Conservation (phyloP, 352 stramenopile genomes). For the Elongisporangium undulatum region DNA sequence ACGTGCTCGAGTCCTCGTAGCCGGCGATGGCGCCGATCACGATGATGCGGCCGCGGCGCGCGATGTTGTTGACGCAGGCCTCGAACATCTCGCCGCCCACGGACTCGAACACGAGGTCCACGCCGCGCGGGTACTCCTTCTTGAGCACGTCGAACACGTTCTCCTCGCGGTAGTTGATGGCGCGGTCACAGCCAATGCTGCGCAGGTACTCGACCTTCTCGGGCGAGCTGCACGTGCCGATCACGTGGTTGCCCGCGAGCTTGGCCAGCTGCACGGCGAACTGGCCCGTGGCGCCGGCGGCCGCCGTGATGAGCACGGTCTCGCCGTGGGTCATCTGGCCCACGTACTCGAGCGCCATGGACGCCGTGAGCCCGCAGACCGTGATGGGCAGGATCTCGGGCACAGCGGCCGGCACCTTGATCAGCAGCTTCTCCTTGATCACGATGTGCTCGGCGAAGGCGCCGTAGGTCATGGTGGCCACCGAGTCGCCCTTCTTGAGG, state of each 20-base stretch:
- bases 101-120: conserved; percentile 45
- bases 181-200: conserved; percentile 45
- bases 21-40: conserved; percentile 38
- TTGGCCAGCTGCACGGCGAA: conserved; percentile 75
- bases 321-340: conserved; percentile 36
- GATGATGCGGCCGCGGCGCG: conserved; percentile 28
- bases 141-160: conserved; percentile 35
- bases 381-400: conserved; percentile 32
- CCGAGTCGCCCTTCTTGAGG: conserved; percentile 36
- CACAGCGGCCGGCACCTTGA: conserved; percentile 13
- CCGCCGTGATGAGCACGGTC: conserved; percentile 39
- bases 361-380: conserved; percentile 34
- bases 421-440: conserved; percentile 19
- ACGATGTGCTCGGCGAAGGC: conserved; percentile 36
- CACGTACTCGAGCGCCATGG: conserved; percentile 36
- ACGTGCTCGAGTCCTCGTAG: conserved; percentile 42
- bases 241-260: conserved; percentile 58
- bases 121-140: conserved; percentile 39
- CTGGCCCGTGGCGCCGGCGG: conserved; percentile 55
- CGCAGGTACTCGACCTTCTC: conserved; percentile 76
- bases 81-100: conserved; percentile 43
- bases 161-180: conserved; percentile 77
- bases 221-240: conserved; percentile 60
- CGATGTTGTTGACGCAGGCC: conserved; percentile 24
- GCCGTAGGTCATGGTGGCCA: conserved; percentile 39